Evolutionary conservation across 352 stramenopile genomes (phyloP).

Genomic region (Globisporangium alternatum): DNA sequence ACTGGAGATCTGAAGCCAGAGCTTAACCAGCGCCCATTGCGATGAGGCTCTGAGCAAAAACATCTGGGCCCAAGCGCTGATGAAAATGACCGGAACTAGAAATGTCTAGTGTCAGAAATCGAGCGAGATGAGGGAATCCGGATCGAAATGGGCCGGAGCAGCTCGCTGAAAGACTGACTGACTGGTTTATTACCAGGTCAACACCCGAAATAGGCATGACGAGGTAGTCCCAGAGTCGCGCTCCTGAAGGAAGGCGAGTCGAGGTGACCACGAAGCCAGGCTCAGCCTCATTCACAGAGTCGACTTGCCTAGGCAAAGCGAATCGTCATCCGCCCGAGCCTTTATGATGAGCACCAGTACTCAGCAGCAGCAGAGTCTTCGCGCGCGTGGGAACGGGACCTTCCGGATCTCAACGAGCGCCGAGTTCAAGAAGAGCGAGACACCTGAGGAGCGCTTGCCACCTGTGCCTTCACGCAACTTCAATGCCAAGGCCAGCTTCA

Average conservation of each 20-base stretch:
- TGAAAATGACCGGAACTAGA: not conserved
- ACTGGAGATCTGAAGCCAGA: not conserved
- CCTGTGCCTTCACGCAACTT: not conserved
- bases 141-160: not conserved
- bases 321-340: not conserved
- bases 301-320: not conserved
- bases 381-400: not conserved
- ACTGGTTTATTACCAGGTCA: not conserved
- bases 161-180: not conserved
- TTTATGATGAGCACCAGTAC: not conserved
- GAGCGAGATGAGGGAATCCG: not conserved
- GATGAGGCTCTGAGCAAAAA: not conserved
- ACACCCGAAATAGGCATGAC: not conserved
- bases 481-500: not conserved
- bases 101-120: not conserved
- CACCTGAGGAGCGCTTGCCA: not conserved
- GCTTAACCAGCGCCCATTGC: not conserved
- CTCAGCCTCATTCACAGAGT: not conserved
- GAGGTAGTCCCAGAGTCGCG: too few species aligned
- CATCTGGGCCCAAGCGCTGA: not conserved
- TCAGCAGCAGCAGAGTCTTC: not conserved
- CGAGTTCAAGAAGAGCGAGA: not conserved
- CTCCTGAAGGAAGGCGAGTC: not conserved
- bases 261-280: not conserved
- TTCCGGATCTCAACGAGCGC: constrained; percentile 3